Conservation (phyloP, 345 rosid genomes). For the Cardamine occulta region DNA sequence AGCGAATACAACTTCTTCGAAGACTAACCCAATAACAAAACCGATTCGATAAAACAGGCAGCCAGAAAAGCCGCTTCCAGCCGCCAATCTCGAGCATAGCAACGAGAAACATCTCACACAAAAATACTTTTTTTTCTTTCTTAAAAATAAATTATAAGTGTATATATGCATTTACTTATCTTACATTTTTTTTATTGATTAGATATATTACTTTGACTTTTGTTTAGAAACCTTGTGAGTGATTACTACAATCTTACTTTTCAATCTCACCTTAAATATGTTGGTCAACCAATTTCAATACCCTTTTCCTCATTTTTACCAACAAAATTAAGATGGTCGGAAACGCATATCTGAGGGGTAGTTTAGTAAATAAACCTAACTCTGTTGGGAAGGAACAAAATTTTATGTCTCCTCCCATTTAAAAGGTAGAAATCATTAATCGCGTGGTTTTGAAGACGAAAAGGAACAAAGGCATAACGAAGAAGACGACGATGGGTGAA, state of each 20-base stretch:
- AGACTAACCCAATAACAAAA: too few species aligned
- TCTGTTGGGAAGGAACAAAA: background rate
- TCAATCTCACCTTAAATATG: background rate
- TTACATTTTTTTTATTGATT: too few species aligned
- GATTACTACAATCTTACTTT: too few species aligned
- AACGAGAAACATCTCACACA: too few species aligned
- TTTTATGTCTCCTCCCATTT: background rate
- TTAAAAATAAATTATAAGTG: too few species aligned
- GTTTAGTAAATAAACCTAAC: background rate
- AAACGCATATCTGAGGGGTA: background rate
- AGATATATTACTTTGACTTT: too few species aligned
- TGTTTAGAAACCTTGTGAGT: too few species aligned
- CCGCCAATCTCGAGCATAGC: too few species aligned
- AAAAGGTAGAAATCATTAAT: background rate
- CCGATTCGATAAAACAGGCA: too few species aligned
- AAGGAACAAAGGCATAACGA: background rate
- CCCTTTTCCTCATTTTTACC: background rate
- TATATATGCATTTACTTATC: background rate
- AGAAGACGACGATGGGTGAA: conserved; percentile 26
- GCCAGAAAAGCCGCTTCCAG: too few species aligned
- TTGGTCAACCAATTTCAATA: background rate
- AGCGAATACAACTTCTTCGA: too few species aligned
- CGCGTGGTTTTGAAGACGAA: conserved; percentile 25
- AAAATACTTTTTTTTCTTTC: too few species aligned
- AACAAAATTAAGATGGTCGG: background rate